phyloP scores from a whole-genome alignment of 2,329 filamentous ascomycete species.

The Penicillium sp. region DNA sequence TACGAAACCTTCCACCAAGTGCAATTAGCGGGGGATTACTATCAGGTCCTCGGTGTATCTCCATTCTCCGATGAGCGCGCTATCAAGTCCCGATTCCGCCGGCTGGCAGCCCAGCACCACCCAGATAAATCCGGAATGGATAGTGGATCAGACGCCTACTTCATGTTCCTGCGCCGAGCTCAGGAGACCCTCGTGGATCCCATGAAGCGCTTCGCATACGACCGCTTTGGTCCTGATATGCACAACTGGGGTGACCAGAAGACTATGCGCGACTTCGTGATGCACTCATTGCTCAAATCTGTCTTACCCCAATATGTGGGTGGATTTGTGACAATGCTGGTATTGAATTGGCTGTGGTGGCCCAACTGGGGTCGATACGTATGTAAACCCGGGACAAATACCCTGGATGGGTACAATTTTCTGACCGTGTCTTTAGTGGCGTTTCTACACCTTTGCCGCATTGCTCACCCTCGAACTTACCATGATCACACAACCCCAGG shows the following conservation, averaged over 20 bases:
- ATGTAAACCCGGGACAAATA: conserved; percentile 23
- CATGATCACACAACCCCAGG: conserved; percentile 55
- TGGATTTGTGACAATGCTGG: conserved; percentile 36
- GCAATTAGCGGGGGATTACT: conserved; percentile 71
- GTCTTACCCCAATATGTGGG: conserved; percentile 41
- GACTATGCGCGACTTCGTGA: conserved; percentile 72
- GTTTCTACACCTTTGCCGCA: conserved; percentile 53
- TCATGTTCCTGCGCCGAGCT: conserved; percentile 79
- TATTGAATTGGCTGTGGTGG: conserved; percentile 45
- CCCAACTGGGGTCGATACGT: conserved; percentile 48
- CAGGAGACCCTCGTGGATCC: conserved; percentile 80
- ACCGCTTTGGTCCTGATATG: conserved; percentile 78
- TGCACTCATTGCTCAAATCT: conserved; percentile 58
- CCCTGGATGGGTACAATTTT: not conserved
- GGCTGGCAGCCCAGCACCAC: conserved; percentile 68
- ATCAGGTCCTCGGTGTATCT: conserved; percentile 71
- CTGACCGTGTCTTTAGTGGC: conserved; percentile 42
- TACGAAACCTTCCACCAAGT: conserved; percentile 88
- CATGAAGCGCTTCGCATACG: conserved; percentile 79
- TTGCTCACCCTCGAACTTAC: conserved; percentile 60
- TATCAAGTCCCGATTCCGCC: conserved; percentile 82
- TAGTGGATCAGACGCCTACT: conserved; percentile 55
- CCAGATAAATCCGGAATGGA: conserved; percentile 72
- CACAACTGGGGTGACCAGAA: conserved; percentile 56
- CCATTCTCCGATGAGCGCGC: conserved; percentile 69